Base-by-base conservation (phyloP, 2,329 filamentous ascomycete genomes). In the Aspergillus amoenus region DNA sequence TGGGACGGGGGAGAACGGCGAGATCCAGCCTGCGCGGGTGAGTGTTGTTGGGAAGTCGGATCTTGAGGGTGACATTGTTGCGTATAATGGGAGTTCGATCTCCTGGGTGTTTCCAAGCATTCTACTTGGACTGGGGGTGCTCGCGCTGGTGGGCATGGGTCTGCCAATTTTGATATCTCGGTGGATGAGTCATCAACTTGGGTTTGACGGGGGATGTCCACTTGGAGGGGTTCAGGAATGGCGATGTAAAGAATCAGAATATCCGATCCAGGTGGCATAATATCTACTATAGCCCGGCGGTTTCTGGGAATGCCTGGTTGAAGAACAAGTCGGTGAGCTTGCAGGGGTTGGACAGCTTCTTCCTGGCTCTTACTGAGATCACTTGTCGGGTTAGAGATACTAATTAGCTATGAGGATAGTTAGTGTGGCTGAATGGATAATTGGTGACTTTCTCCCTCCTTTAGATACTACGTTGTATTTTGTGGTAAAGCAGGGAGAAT, bases 51-150 rank as follows among this genome's bases (percentile, higher is more conserved):
- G 56, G 0, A 69, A 71, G 44, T 70, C 65, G 2, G 46, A 43
- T 6, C 49, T 73, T 3, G 48, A 30, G 5, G 72, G 70, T 9
- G 70, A 73, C 41, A 55, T 74, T 8, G 68, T 73, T 3, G 68
- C 68, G 1, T 74, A 71, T 47, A 72, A 74, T 40, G 61, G 63
- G 12, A 64, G 61, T n/a, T 54, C 53, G 5, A 63, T 64, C 27
- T 34, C 44, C 15, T 64, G 60, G 63, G 40, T 8, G 48, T 65
- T 15, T 37, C 30, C 0, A 40, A 61, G 4, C 47, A 61, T 11
- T 62, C 60, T 12, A 50, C 27, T 5, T 65, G 63, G 58, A 62
- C 58, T 5, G 63, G 63, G 11, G n/a, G 58, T 41, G 63, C 61
- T 13, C 22, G 13, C 17, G 15, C 6, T 9, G 17, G 7, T 18